Evolutionary conservation across 352 stramenopile genomes (phyloP), one percentile per base, ranked within the genome.

Genomic region (Globisporangium okanoganense): DNA sequence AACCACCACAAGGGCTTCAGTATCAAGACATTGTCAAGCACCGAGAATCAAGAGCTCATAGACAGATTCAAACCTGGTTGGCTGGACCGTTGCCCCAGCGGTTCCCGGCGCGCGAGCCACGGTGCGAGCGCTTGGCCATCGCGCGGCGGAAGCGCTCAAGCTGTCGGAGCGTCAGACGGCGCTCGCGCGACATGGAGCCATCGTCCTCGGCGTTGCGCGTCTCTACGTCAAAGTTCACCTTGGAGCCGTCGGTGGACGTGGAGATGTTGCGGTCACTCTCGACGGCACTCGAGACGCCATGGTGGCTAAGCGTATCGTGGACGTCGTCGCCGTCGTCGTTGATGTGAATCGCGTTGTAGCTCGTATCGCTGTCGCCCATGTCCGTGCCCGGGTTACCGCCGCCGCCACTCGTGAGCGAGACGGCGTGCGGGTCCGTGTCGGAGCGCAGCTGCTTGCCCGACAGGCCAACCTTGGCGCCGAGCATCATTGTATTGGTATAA

Each of bases 121-220:
- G 51, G 3, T 52, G 60, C 33, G 41, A 61, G 9, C 60, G 60
- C 60, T 64, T 59, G 7, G 64, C 67, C 59, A 77, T 68, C 18
- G 67, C 70, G n/a, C 61, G 57, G 7, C 65, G 60, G 49, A 78
- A 78, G 4, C 71, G 61, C 50, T 78, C 71, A 12, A 75, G 62
- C 53, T 78, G 71, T 25, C 53, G 48, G 27, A 78, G n/a, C 10
- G 65, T 69, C 41, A 78, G 58, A 9, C 67, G 61, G 7, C 56
- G 59, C 47, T 77, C 68, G 24, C 60, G 57, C 24, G 44, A 44
- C 35, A 54, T 67, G 18, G 13, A 8, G 29, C 3, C 35, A 40
- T 40, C 13, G 5, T 18, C 40, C n/a, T 64, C 58, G 0, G 25
- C 35, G 35, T 50, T 18, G 24, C 51, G 43, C 9, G 35, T 25